These are phyloP conservation scores for Colletotrichum filicis DNA, from an alignment of 2,329 filamentous ascomycete species.

Conservation along the genomic window DNA sequence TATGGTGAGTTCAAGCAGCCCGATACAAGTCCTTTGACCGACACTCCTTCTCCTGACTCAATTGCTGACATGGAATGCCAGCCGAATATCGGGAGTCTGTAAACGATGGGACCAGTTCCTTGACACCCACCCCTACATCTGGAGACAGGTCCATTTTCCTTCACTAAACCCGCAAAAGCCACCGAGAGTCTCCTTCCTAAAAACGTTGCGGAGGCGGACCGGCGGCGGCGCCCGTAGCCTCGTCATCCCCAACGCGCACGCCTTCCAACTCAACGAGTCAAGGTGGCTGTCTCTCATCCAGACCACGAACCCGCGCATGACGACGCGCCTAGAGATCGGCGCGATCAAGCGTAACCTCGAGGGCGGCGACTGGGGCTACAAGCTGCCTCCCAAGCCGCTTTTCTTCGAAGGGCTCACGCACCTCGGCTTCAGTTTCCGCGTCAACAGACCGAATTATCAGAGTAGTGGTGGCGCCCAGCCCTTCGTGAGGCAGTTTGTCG, in stretches of 20 bases:
- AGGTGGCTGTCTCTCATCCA: slow-evolving; percentile 33
- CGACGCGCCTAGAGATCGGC: slow-evolving; percentile 29
- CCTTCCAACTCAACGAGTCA: slow-evolving; percentile 31
- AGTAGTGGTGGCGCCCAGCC: slow-evolving; percentile 23
- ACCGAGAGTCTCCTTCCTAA: slow-evolving; percentile 22
- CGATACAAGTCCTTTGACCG: too few relatives aligned
- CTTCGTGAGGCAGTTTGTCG: slow-evolving; percentile 24
- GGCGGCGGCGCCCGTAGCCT: slow-evolving; percentile 28
- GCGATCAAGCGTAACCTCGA: slow-evolving; percentile 19
- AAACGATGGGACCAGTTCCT: slow-evolving; percentile 34
- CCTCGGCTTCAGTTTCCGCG: slow-evolving; percentile 20
- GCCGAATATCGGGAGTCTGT: slow-evolving; percentile 29
- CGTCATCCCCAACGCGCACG: slow-evolving; percentile 24
- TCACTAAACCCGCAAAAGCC: slow-evolving; percentile 8
- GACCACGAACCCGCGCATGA: slow-evolving; percentile 31
- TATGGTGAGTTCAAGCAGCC: slow-evolving; percentile 23
- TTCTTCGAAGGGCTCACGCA: slow-evolving; percentile 25
- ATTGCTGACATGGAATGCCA: slow-evolving; percentile 5
- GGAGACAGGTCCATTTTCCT: slow-evolving; percentile 31
- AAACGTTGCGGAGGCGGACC: slow-evolving; percentile 26
- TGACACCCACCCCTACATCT: slow-evolving; percentile 31
- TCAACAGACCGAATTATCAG: background rate
- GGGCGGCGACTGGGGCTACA: slow-evolving; percentile 28
- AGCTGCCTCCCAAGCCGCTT: slow-evolving; percentile 28
- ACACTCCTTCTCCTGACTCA: too few relatives aligned